Percentiles rank a stretch among this genome's conserved stretches.
phyloP scores from a whole-genome alignment of 306 rosid species.

The Malus asiatica region DNA sequence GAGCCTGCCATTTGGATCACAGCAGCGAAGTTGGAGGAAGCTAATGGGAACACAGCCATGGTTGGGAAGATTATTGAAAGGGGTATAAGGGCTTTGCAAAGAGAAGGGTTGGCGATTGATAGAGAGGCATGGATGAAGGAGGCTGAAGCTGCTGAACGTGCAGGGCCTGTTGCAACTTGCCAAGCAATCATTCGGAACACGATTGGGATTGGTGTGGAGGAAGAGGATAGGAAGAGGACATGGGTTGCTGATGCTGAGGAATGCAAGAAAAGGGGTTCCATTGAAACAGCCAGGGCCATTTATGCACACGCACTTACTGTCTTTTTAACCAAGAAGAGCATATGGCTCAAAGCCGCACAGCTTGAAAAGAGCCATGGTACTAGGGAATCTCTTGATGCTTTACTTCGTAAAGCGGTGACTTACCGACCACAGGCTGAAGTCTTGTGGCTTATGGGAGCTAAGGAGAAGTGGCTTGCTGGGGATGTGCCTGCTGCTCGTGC shows the following conservation, averaged over 20 bases:
- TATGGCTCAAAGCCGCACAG: conserved; percentile 62
- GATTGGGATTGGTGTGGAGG: conserved; percentile 82
- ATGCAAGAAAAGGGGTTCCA: conserved; percentile 86
- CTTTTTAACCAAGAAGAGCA: too few species aligned
- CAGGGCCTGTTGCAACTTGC: neutral
- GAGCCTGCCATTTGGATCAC: conserved; percentile 93
- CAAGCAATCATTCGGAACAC: conserved; percentile 27
- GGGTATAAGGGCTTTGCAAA: conserved; percentile 85
- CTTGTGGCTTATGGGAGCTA: conserved; percentile 94
- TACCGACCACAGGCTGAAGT: conserved; percentile 95
- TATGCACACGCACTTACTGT: conserved; percentile 12
- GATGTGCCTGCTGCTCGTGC: conserved; percentile 77
- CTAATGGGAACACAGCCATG: conserved; percentile 76
- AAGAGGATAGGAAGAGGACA: conserved; percentile 90
- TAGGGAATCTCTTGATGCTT: conserved; percentile 78
- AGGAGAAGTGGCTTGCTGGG: conserved; percentile 97
- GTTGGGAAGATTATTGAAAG: conserved; percentile 82
- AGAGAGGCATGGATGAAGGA: neutral
- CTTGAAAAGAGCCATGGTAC: conserved; percentile 92
- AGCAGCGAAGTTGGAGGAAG: conserved; percentile 90
- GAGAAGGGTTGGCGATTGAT: conserved; percentile 44
- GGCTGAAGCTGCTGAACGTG: neutral
- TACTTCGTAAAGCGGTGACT: conserved; percentile 72
- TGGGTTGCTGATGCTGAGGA: conserved; percentile 98
- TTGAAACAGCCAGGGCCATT: conserved; percentile 50